Base-by-base conservation (phyloP, 2,329 filamentous ascomycete species). In the Chaetomium olivaceum region DNA sequence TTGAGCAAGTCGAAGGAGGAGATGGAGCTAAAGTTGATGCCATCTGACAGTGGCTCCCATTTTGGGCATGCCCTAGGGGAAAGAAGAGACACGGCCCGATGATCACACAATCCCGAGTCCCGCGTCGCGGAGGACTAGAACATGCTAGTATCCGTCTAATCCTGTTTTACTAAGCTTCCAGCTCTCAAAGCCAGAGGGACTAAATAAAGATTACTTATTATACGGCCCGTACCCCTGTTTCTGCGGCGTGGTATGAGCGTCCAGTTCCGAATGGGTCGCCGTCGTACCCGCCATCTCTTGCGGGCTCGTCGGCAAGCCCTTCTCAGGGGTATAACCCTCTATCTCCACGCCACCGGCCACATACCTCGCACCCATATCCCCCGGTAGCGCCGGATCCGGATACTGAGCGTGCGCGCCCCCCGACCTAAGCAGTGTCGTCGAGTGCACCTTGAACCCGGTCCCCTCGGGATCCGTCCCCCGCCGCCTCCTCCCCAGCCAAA, bases 401-500 rank as follows among this genome's bases (percentile, higher is more conserved):
- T 54, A 43, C 39, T 51, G 8, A 3, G n/a, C 23, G 11, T 3
- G 21, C 2, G 21, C 16, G 39, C 16, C 11, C 2, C 21, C 31
- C 54, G n/a, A 25, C 31, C 21, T 39, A 33, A 25, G 12, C 31
- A 39, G 54, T n/a, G 54, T 16, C n/a, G 54, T 5, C 54, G 54
- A 39, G n/a, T 57, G 54, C 9, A 57, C 33, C 31, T 6, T 16
- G 39, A 25, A 39, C 21, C 33, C 54, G 14, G 14, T n/a, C 9
- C 27, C 51, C 1, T 5, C 21, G 8, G 19, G 4, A 5, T n/a
- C 14, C 16, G 14, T n/a, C 29, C 48, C 16, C 31, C 21, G 11
- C 23, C 21, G 14, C 33, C 46, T 46, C 56, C 23, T 29, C 11
- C 33, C 62, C 25, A 64, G 16, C 62, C 56, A 64, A 23, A 64